Evolutionary conservation across 2,329 filamentous ascomycete genomes (phyloP).

Genomic region (Rhexocercosporidium sp.): DNA sequence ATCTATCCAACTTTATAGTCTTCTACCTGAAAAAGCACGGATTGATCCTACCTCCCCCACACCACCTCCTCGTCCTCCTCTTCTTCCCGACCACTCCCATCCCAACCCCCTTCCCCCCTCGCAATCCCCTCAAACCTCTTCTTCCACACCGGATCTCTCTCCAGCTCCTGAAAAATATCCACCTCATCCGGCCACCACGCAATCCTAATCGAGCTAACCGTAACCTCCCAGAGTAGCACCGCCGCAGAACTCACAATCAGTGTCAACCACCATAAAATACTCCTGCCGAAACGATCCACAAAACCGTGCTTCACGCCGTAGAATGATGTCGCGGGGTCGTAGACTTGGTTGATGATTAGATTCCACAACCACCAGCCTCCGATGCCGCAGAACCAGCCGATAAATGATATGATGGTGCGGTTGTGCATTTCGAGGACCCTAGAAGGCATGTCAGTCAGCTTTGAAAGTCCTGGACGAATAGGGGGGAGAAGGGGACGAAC

Average conservation of each 20-base stretch:
- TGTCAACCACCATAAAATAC: constrained; percentile 76
- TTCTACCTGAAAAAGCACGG: no score
- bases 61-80: not conserved
- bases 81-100: not conserved
- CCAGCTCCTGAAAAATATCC: constrained; percentile 82
- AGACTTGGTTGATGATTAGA: constrained; percentile 69
- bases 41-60: no score
- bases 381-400: constrained; percentile 62
- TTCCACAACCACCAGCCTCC: constrained; percentile 88
- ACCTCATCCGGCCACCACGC: constrained; percentile 76
- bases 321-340: constrained; percentile 51
- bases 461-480: not conserved
- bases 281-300: constrained; percentile 69
- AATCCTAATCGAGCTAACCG: constrained; percentile 64
- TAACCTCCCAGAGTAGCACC: constrained; percentile 72
- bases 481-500: constrained; percentile 48
- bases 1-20: no score
- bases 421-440: constrained; percentile 77
- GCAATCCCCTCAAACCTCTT: constrained; percentile 16
- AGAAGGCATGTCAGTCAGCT: constrained; percentile 40
- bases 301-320: constrained; percentile 77
- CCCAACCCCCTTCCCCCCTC: constrained; percentile 11
- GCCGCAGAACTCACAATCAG: constrained; percentile 66
- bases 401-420: constrained; percentile 69
- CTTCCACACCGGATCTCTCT: constrained; percentile 45